Evolutionary conservation across 2,329 filamentous ascomycete species (phyloP).

Genomic region (Epichloe scottii): DNA sequence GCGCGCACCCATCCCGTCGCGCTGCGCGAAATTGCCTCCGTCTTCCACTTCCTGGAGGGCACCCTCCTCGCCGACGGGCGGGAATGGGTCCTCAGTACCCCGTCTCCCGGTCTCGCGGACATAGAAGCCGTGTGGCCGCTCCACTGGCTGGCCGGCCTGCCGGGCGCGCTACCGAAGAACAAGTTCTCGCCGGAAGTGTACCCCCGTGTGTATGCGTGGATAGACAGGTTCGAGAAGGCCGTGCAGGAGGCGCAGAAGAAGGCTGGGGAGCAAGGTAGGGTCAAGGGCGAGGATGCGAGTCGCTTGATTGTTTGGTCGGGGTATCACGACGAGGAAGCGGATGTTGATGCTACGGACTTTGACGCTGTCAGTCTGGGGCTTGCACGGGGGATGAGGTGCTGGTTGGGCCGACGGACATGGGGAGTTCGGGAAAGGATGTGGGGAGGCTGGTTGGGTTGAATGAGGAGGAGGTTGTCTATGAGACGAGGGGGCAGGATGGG

Average conservation of each 20-base stretch:
- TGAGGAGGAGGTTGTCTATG: conserved; percentile 44
- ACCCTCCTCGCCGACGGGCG: conserved; percentile 53
- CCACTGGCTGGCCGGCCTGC: conserved; percentile 49
- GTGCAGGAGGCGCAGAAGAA: conserved; percentile 28
- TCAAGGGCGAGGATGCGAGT: conserved; percentile 43
- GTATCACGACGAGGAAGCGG: conserved; percentile 31
- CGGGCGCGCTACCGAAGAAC: conserved; percentile 39
- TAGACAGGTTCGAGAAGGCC: conserved; percentile 43
- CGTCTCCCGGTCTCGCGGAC: conserved; percentile 46
- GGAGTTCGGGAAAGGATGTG: conserved; percentile 42
- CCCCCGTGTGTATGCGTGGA: conserved; percentile 51
- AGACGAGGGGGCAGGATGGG: conserved; percentile 30
- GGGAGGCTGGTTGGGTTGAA: conserved; percentile 42
- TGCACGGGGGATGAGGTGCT: conserved; percentile 39
- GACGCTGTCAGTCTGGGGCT: conserved; percentile 33
- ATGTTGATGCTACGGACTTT: conserved; percentile 37
- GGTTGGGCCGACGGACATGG: conserved; percentile 51
- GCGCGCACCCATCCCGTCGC: conserved; percentile 35
- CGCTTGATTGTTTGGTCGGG: conserved; percentile 29
- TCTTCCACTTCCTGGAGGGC: conserved; percentile 47
- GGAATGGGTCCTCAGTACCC: conserved; percentile 46
- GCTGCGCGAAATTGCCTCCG: conserved; percentile 38
- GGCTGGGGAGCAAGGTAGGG: conserved; percentile 22
- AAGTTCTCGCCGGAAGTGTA: conserved; percentile 39
- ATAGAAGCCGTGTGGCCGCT: conserved; percentile 58